A percentile compares a stretch with the other conserved stretches of the same genome.
Evolutionary conservation across 805 yeast genomes (phyloP).

Genomic region (Clavispora carvajalis): DNA sequence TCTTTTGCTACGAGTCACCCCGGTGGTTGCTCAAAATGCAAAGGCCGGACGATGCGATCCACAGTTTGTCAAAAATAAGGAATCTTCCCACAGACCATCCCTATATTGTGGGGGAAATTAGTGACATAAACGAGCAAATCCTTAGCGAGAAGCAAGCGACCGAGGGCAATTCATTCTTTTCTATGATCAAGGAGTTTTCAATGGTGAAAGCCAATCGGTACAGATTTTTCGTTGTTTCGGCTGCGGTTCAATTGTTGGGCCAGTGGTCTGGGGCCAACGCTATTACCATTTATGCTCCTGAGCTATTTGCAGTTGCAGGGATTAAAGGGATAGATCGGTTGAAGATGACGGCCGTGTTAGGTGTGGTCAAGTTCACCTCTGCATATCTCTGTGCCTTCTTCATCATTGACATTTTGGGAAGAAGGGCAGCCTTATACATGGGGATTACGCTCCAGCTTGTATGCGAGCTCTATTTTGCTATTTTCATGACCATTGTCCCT

Average conservation of each 20-base stretch:
- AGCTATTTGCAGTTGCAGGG: slow-evolving; percentile 45
- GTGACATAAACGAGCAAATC: slow-evolving; percentile 46
- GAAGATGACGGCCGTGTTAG: slow-evolving; percentile 47
- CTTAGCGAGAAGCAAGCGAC: slow-evolving; percentile 53
- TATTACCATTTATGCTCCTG: slow-evolving; percentile 53
- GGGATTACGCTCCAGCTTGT: slow-evolving; percentile 44
- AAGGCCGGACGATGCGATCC: slow-evolving; percentile 34
- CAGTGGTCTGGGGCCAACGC: slow-evolving; percentile 62
- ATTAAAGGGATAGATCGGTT: slow-evolving; percentile 36
- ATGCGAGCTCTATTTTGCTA: slow-evolving; percentile 42
- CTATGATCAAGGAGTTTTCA: slow-evolving; percentile 29
- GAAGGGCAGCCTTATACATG: slow-evolving; percentile 44
- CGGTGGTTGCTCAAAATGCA: slow-evolving; percentile 47
- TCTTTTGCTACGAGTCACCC: slow-evolving; percentile 45
- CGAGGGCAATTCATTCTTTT: slow-evolving; percentile 11
- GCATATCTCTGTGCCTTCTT: slow-evolving; percentile 50
- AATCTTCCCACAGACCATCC: slow-evolving; percentile 43
- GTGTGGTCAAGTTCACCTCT: slow-evolving; percentile 46
- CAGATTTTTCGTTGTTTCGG: slow-evolving; percentile 40
- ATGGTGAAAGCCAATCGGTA: slow-evolving; percentile 37
- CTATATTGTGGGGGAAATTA: slow-evolving; percentile 42
- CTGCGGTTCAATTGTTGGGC: slow-evolving; percentile 41
- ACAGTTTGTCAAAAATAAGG: slow-evolving; percentile 39
- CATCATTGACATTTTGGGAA: slow-evolving; percentile 48
- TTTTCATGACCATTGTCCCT: slow-evolving; percentile 43